Conservation (phyloP, 2,329 filamentous ascomycete genomes). For the Colletotrichum godetiae region DNA sequence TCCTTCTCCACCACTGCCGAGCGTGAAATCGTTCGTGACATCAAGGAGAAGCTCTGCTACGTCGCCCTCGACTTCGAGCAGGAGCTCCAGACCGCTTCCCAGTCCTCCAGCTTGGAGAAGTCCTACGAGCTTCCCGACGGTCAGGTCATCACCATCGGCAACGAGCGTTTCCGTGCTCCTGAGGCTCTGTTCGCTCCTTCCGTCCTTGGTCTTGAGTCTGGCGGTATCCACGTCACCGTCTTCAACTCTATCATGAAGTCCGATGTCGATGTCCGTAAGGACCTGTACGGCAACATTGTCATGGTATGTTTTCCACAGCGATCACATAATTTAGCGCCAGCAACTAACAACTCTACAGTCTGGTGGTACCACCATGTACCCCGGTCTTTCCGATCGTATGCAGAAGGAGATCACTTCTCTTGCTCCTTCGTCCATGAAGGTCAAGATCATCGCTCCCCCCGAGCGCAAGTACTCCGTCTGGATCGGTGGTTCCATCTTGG, state of each 20-base stretch:
- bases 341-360: conserved; percentile 70
- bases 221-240: conserved; percentile 99
- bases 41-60: conserved; percentile 99
- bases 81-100: conserved; percentile 99
- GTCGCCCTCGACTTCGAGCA: conserved; percentile 99
- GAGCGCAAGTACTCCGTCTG: conserved; percentile 99
- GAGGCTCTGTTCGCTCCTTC: conserved; percentile 99
- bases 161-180: conserved; percentile 99
- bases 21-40: conserved; percentile 99
- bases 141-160: conserved; percentile 99
- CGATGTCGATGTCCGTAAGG: conserved; percentile 99
- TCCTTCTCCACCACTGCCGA: conserved; percentile 99
- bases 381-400: conserved; percentile 99
- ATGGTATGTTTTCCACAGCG: conserved; percentile 78
- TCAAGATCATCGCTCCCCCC: conserved; percentile 99
- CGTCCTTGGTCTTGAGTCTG: conserved; percentile 96
- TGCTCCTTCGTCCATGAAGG: conserved; percentile 99
- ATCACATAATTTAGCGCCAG: not conserved
- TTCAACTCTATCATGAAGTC: conserved; percentile 99
- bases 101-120: conserved; percentile 99
- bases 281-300: conserved; percentile 99
- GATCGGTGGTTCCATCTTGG: conserved; percentile 99
- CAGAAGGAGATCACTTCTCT: conserved; percentile 99
- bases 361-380: conserved; percentile 99
- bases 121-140: conserved; percentile 99